A percentile compares a stretch with the other conserved stretches of the same genome.
Evolutionary conservation across 1,139 yeast species (phyloP).

Genomic region (Geotrichum citri-aurantii): DNA sequence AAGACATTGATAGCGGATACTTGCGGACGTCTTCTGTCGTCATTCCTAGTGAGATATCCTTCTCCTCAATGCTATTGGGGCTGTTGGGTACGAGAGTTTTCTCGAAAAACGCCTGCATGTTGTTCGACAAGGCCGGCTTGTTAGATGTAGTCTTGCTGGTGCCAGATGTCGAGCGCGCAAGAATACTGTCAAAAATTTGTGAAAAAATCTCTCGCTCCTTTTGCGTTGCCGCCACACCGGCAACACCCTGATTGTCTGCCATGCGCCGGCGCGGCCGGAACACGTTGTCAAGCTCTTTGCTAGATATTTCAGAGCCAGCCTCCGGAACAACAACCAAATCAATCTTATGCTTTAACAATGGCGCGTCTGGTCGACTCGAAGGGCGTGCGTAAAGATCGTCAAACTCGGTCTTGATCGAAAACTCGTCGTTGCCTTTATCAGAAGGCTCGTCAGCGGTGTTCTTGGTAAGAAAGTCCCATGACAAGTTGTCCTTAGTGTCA

Average conservation of each 20-base stretch:
- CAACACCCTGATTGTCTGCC: conserved; percentile 5
- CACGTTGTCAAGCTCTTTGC: conserved; percentile 2
- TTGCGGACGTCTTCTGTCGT: conserved; percentile 24
- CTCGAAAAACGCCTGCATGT: conserved; percentile 27
- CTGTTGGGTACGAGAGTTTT: conserved; percentile 9
- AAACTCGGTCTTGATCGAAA: neutral
- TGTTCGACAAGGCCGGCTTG: conserved; percentile 14
- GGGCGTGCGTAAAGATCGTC: conserved; percentile 14
- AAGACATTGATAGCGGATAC: conserved; percentile 23
- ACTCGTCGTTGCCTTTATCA: neutral
- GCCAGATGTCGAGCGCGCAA: conserved; percentile 19
- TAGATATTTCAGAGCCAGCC: neutral
- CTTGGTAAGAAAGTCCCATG: conserved; percentile 5
- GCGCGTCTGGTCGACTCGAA: neutral
- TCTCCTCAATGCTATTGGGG: conserved; percentile 1
- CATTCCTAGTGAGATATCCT: conserved; percentile 22
- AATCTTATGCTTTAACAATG: neutral
- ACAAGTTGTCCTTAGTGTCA: neutral
- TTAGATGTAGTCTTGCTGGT: conserved; percentile 1
- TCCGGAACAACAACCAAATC: neutral
- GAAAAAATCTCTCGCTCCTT: conserved; percentile 27
- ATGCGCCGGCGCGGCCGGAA: conserved; percentile 13
- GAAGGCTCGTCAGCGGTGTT: neutral
- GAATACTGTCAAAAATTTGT: conserved; percentile 25
- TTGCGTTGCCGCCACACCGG: conserved; percentile 23